Base-by-base conservation (phyloP, 73 alveolate genomes). In the Paramecium pentaurelia region DNA sequence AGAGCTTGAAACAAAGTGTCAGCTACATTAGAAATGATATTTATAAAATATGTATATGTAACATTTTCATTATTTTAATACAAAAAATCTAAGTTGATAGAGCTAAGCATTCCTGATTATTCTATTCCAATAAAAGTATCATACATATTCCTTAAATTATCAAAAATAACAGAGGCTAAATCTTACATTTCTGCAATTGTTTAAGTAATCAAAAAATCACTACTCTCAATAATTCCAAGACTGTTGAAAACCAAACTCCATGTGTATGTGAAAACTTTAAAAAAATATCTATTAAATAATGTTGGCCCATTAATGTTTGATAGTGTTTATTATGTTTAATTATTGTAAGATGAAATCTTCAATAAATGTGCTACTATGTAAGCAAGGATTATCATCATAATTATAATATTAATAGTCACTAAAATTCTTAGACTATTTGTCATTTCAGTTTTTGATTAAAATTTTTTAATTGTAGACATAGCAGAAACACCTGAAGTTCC, bases 401-500 rank as follows among this genome's bases (percentile, higher is more conserved):
- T 34, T 6, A 28, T 32, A 28, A 54, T 54, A 54, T 54, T 54
- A 16, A 54, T 54, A 18, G 32, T 1, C 9, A 18, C 70, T 8
- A 54, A 18, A 9, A 75, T n/a, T 30, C 45, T 80, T 44, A 49
- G 58, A 80, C 37, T 80, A 40, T 80, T 54, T n/a, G 70, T 54
- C 70, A 54, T 54, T 54, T 54, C 70, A 20, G 70, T 54, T n/a
- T 54, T 54, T n/a, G 20, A 54, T 54, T 54, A 54, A 54, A 54
- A 54, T 18, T 54, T 54, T 16, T 45, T 45, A 1, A 80, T 80
- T 20, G 58, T 80, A 0, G 49, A 49, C 11, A 36, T 45, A 4
- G 91, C 91, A 16, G 91, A 44, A 18, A 42, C 30, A 2, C 91
- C 91, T 11, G 91, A 80, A 8, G 91, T 80, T 80, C 91, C 75